A percentile compares a stretch with the other conserved stretches of the same genome.
phyloP scores from a whole-genome alignment of 192 early-diverging fungal genomes.

The Coemansia sp. region DNA sequence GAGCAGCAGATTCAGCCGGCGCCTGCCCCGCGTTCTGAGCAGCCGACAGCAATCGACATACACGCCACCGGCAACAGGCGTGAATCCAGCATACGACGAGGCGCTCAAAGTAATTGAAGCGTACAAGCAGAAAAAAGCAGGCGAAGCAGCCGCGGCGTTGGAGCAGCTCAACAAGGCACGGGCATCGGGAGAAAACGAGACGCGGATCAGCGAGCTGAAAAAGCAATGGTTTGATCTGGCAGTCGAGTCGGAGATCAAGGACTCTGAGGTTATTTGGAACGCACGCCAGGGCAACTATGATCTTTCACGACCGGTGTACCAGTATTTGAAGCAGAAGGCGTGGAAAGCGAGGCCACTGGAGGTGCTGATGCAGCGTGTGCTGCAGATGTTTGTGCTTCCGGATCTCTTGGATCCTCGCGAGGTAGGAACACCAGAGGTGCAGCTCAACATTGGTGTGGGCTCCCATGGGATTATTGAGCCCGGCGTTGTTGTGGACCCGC shows the following conservation, averaged over 20 bases:
- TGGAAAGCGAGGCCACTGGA: constrained; percentile 56
- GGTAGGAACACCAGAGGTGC: constrained; percentile 31
- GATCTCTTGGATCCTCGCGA: constrained; percentile 60
- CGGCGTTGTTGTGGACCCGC: constrained; percentile 35
- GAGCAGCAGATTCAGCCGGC: constrained; percentile 11
- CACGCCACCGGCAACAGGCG: constrained; percentile 51
- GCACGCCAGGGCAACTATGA: constrained; percentile 59
- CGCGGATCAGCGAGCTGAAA: constrained; percentile 51
- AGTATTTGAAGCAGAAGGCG: constrained; percentile 59
- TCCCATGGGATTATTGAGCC: constrained; percentile 16
- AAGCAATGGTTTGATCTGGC: constrained; percentile 53
- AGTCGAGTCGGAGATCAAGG: constrained; percentile 66
- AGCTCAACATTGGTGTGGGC: constrained; percentile 38
- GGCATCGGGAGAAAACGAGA: constrained; percentile 20
- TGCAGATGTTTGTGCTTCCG: constrained; percentile 75
- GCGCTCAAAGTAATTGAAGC: constrained; percentile 65
- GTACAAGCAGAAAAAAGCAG: constrained; percentile 50
- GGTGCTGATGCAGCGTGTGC: constrained; percentile 62
- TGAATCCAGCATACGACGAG: constrained; percentile 71
- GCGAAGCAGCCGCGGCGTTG: constrained; percentile 27
- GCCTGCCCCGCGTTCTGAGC: neutral
- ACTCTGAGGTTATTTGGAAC: constrained; percentile 65
- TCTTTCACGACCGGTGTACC: constrained; percentile 66
- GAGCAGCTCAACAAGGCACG: constrained; percentile 21
- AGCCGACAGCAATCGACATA: constrained; percentile 46